phyloP scores from a whole-genome alignment of 768 basidiomycete genomes.

The Pisolithus tinctorius region DNA sequence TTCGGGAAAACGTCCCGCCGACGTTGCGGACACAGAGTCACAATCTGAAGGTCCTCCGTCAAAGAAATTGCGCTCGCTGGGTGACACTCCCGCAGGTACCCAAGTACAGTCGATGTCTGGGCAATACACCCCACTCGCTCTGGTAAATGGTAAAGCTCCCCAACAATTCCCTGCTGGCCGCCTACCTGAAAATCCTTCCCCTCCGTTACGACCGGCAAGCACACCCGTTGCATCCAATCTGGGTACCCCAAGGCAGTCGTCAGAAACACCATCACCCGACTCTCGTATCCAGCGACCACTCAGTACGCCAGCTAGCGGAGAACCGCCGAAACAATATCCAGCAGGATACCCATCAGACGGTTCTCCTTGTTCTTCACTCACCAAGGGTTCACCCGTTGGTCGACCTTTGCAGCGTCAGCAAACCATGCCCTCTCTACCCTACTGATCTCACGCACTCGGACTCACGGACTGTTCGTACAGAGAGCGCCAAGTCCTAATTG shows the following conservation, averaged over 20 bases:
- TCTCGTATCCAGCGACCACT: neutral
- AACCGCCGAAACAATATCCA: constrained; percentile 4
- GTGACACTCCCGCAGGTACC: neutral
- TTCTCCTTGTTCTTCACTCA: neutral
- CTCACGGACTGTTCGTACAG: constrained; percentile 17
- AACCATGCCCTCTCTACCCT: constrained; percentile 17
- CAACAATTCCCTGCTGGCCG: constrained; percentile 24
- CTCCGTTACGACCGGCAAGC: neutral
- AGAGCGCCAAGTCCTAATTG: constrained; percentile 10
- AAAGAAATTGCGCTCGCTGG: constrained; percentile 23
- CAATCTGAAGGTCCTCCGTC: constrained; percentile 5
- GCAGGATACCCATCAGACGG: constrained; percentile 4
- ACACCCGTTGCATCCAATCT: constrained; percentile 2
- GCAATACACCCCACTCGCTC: constrained; percentile 10
- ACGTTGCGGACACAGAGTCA: constrained; percentile 7
- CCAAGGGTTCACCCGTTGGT: constrained; percentile 1
- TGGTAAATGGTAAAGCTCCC: constrained; percentile 26
- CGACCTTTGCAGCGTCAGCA: constrained; percentile 22
- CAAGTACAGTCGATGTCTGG: constrained; percentile 4
- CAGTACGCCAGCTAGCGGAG: constrained; percentile 1
- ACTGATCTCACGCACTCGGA: constrained; percentile 12
- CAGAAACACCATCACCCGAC: neutral
- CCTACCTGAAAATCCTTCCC: constrained; percentile 2
- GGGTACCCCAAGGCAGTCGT: neutral
- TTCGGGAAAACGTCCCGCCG: constrained; percentile 20